Evolutionary conservation across 2,329 filamentous ascomycete species (phyloP).

Genomic region (Colletotrichum sp.): DNA sequence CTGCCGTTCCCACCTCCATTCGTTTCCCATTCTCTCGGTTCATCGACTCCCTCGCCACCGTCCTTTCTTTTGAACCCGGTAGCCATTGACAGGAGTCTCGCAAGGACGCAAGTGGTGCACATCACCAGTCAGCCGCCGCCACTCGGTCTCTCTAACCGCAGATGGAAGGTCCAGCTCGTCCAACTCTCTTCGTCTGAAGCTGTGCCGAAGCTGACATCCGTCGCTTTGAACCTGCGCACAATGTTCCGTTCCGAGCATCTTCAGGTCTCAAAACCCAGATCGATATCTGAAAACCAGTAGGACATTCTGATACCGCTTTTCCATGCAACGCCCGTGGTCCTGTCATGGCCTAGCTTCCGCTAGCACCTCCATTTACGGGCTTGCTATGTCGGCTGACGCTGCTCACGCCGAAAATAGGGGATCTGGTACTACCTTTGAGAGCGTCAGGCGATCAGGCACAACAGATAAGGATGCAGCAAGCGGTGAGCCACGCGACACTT

Average conservation of each 20-base stretch:
- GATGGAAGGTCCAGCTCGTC: not conserved
- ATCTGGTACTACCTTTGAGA: not conserved
- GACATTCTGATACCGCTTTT: not conserved
- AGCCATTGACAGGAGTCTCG: not conserved
- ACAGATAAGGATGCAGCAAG: constrained; percentile 8
- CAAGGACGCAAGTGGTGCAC: not conserved
- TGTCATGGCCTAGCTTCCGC: not conserved
- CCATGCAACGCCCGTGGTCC: not conserved
- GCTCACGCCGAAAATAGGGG: not conserved
- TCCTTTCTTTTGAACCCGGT: not conserved
- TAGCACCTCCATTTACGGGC: not conserved
- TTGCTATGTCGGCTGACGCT: constrained; percentile 6
- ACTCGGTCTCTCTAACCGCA: not conserved
- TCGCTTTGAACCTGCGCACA: not conserved
- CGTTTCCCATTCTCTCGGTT: not conserved
- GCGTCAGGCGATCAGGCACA: constrained; percentile 7
- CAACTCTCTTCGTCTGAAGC: not conserved
- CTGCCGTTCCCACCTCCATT: not conserved
- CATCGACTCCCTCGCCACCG: not conserved
- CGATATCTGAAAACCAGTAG: not conserved
- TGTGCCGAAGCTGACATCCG: not conserved
- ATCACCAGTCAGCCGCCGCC: not conserved
- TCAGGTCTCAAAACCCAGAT: not conserved
- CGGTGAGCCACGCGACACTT: constrained; percentile 16
- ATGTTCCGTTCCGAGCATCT: not conserved